Percentiles rank a stretch among this genome's conserved stretches.
Evolutionary conservation across 1,139 yeast genomes (phyloP).

Genomic region (Kurtzmaniella quercitrusa): DNA sequence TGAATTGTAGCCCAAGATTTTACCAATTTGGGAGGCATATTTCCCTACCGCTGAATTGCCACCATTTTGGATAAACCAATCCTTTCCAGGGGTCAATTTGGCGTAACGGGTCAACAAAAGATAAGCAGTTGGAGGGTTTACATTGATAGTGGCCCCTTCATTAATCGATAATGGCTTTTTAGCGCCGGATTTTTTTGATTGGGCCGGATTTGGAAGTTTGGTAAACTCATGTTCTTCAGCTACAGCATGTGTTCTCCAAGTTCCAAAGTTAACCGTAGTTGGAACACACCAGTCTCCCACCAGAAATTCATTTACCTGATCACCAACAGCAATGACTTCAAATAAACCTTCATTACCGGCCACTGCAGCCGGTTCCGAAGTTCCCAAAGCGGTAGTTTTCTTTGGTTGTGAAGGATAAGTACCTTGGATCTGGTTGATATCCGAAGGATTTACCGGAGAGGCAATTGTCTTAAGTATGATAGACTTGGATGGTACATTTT

Average conservation of each 20-base stretch:
- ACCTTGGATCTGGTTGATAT: constrained; percentile 38
- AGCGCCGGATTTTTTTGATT: constrained; percentile 29
- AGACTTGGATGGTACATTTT: constrained; percentile 35
- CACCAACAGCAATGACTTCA: constrained; percentile 74
- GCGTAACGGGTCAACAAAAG: constrained; percentile 77
- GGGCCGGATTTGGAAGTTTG: constrained; percentile 44
- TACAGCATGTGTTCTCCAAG: constrained; percentile 87
- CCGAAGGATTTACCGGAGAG: constrained; percentile 66
- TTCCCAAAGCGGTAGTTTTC: constrained; percentile 27
- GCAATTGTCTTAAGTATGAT: constrained; percentile 66
- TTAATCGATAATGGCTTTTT: constrained; percentile 42
- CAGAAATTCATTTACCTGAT: constrained; percentile 39
- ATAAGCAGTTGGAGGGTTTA: constrained; percentile 90
- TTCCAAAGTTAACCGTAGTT: constrained; percentile 77
- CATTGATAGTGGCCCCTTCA: constrained; percentile 86
- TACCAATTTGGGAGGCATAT: constrained; percentile 84
- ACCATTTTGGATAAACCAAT: constrained; percentile 96
- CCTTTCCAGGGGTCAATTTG: constrained; percentile 58
- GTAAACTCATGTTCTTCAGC: constrained; percentile 48
- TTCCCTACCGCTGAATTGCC: constrained; percentile 97
- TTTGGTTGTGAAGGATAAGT: constrained; percentile 38
- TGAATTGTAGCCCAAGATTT: constrained; percentile 73
- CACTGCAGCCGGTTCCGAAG: constrained; percentile 29
- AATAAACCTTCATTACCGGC: constrained; percentile 81
- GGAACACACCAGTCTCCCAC: constrained; percentile 93